These are phyloP conservation scores for Mycena vitilis DNA, from an alignment of 768 basidiomycete species.

Conservation along the genomic window DNA sequence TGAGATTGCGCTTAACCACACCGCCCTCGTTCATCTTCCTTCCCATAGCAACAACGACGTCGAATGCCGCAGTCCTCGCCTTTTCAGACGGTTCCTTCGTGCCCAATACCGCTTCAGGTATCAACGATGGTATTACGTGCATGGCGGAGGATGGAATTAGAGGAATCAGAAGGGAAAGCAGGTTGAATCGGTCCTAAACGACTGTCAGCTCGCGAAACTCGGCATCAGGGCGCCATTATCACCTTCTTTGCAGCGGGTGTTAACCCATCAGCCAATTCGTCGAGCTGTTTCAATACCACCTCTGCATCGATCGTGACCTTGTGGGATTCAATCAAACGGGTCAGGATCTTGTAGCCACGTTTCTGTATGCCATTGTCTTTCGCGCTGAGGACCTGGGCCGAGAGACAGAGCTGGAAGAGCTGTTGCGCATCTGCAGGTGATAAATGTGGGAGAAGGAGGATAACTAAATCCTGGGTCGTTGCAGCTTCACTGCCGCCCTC, in stretches of 20 bases:
- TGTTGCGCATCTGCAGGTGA: conserved; percentile 67
- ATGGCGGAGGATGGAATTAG: conserved; percentile 75
- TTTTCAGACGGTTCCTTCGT: conserved; percentile 98
- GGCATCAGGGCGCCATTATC: not conserved
- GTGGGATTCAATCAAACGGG: conserved; percentile 74
- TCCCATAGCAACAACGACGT: conserved; percentile 91
- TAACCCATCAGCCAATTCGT: conserved; percentile 72
- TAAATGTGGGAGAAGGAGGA: conserved; percentile 84
- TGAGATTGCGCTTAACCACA: conserved; percentile 76
- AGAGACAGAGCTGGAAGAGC: conserved; percentile 79
- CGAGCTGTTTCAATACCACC: conserved; percentile 70
- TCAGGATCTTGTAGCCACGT: conserved; percentile 90
- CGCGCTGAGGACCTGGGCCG: conserved; percentile 74
- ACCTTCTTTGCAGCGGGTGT: conserved; percentile 91
- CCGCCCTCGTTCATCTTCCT: conserved; percentile 92
- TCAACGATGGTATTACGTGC: conserved; percentile 87
- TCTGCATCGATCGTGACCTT: conserved; percentile 69
- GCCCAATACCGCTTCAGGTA: conserved; percentile 94
- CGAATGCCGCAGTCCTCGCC: conserved; percentile 89
- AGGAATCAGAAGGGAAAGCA: conserved; percentile 78
- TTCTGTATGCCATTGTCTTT: conserved; percentile 94
- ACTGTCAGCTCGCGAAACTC: conserved; percentile 22
- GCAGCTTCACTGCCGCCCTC: conserved; percentile 61
- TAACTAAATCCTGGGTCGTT: conserved; percentile 85
- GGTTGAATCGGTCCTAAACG: conserved; percentile 81